Evolutionary conservation across 2,329 filamentous ascomycete species (phyloP).

Genomic region (Epicoccum sorghinum): DNA sequence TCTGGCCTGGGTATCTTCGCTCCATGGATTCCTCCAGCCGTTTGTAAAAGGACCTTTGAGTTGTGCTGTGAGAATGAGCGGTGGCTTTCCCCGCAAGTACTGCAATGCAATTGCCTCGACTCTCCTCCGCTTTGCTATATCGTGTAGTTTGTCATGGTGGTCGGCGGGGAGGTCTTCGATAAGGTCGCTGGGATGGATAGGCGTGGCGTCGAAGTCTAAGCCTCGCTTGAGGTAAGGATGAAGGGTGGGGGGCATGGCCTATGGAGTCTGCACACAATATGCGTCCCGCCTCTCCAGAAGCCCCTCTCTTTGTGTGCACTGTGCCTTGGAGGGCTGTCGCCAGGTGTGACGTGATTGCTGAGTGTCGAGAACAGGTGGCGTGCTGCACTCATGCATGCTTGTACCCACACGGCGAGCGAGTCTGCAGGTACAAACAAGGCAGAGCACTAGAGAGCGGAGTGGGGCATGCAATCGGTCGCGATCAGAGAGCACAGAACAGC

Average conservation of each 20-base stretch:
- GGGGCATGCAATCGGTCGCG: constrained; percentile 6
- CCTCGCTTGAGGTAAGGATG: constrained; percentile 35
- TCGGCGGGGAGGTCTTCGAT: constrained; percentile 55
- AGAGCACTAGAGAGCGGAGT: background rate
- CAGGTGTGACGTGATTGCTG: constrained; percentile 4
- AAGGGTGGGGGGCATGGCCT: constrained; percentile 26
- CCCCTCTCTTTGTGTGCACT: background rate
- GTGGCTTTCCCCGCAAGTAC: constrained; percentile 63
- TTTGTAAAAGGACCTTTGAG: constrained; percentile 66
- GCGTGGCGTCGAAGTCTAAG: constrained; percentile 28
- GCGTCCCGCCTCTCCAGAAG: background rate
- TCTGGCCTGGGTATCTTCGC: constrained; percentile 8
- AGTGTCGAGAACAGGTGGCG: constrained; percentile 7
- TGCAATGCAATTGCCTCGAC: constrained; percentile 65
- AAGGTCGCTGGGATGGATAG: constrained; percentile 43
- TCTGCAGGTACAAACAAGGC: background rate
- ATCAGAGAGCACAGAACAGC: constrained; percentile 14
- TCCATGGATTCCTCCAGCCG: constrained; percentile 48
- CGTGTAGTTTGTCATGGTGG: constrained; percentile 64
- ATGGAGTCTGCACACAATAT: constrained; percentile 1
- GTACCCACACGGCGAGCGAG: background rate
- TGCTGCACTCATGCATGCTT: constrained; percentile 4
- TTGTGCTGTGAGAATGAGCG: constrained; percentile 65
- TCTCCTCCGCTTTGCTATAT: constrained; percentile 58
- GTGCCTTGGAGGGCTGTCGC: background rate